phyloP scores from a whole-genome alignment of 768 basidiomycete genomes.

The Hortiboletus campestris region DNA sequence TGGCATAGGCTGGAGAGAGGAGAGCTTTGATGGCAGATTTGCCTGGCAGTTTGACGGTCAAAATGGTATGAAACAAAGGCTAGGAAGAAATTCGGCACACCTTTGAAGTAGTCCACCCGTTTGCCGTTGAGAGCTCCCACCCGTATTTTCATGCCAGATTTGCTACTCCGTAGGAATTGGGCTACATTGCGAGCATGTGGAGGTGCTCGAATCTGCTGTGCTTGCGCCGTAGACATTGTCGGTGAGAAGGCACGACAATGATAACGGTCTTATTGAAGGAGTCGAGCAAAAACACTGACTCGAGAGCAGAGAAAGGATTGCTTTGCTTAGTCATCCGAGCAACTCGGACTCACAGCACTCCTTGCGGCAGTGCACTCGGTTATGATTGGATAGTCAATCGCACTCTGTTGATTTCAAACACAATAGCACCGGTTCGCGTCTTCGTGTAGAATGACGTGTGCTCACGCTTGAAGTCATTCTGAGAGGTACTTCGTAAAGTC shows the following conservation, averaged over 20 bases:
- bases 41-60: constrained; percentile 46
- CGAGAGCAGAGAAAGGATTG: not conserved
- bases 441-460: not conserved
- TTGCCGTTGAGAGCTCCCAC: constrained; percentile 92
- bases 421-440: too few relatives aligned
- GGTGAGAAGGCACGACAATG: not conserved
- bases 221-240: constrained; percentile 48
- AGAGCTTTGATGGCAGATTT: constrained; percentile 92
- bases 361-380: too few relatives aligned
- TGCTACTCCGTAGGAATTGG: constrained; percentile 82
- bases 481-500: not conserved
- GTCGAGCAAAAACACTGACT: not conserved
- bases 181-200: constrained; percentile 79
- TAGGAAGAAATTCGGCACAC: constrained; percentile 39
- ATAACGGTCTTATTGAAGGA: not conserved
- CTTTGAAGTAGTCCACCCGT: constrained; percentile 97
- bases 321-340: constrained; percentile 13
- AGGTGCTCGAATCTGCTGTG: constrained; percentile 75
- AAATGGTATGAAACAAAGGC: not conserved
- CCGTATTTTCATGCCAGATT: constrained; percentile 83
- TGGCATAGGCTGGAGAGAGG: constrained; percentile 87
- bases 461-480: not conserved
- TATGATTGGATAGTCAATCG: too few relatives aligned
- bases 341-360: too few relatives aligned
- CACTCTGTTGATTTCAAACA: not conserved